phyloP scores from a whole-genome alignment of 495 filamentous ascomycete genomes.

The Clohesyomyces aquaticus region DNA sequence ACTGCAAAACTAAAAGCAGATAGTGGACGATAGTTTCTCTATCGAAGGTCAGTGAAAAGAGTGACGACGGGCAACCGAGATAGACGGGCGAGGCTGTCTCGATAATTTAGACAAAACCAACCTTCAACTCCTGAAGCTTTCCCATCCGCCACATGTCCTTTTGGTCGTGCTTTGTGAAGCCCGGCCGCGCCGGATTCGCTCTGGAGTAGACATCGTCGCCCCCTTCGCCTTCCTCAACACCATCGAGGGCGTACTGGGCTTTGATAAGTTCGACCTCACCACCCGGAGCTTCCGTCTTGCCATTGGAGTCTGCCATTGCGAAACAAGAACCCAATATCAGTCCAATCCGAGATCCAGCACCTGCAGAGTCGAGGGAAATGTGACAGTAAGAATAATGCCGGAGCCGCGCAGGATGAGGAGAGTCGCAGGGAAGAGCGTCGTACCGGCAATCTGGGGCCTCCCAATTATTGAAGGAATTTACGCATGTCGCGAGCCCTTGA shows the following conservation, averaged over 20 bases:
- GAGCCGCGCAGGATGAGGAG: neutral
- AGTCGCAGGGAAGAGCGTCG: conserved; percentile 3
- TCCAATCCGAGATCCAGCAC: neutral
- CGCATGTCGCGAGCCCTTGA: neutral
- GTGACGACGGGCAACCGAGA: too few relatives aligned
- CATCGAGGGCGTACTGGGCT: neutral
- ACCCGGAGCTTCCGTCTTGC: neutral
- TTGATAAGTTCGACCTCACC: neutral
- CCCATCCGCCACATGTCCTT: conserved; percentile 49
- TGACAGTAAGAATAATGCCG: neutral
- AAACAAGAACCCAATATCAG: neutral
- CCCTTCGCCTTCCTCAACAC: neutral
- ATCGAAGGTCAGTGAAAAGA: conserved; percentile 3
- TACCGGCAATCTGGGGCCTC: conserved; percentile 1
- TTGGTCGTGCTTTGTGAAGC: conserved; percentile 32
- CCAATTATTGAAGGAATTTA: neutral
- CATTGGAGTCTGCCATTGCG: neutral
- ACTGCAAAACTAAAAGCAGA: conserved; percentile 31
- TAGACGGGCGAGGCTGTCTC: neutral
- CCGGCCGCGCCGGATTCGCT: conserved; percentile 2
- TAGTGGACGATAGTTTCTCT: conserved; percentile 28
- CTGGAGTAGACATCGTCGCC: conserved; percentile 5
- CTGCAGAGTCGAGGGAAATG: neutral
- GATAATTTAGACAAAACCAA: conserved; percentile 3
- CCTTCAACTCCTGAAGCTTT: conserved; percentile 42